Evolutionary conservation across 768 basidiomycete genomes (phyloP).

Genomic region (Bullera alba): DNA sequence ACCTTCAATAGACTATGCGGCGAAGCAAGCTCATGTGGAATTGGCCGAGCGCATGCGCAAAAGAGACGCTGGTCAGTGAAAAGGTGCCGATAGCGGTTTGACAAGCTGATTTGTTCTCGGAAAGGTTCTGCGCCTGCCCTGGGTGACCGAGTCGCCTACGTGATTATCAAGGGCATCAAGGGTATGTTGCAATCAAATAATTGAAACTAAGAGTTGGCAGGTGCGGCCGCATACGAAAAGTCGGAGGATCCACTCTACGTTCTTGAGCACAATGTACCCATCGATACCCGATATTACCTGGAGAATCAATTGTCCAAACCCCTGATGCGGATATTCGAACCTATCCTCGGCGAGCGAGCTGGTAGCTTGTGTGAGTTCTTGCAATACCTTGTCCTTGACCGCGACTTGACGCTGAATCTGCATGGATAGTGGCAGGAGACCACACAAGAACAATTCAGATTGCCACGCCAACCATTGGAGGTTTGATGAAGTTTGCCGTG

Average conservation of each 20-base stretch:
- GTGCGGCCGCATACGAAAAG: conserved; percentile 96
- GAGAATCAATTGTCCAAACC: conserved; percentile 98
- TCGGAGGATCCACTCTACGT: conserved; percentile 97
- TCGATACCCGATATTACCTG: conserved; percentile 95
- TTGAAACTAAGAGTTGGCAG: conserved; percentile 45
- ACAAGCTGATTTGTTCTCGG: conserved; percentile 1
- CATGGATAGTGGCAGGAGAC: conserved; percentile 73
- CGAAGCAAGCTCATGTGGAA: conserved; percentile 94
- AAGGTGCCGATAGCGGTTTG: neutral
- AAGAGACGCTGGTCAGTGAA: conserved; percentile 75
- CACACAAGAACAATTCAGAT: conserved; percentile 94
- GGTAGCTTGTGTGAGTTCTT: conserved; percentile 62
- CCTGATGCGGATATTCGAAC: conserved; percentile 94
- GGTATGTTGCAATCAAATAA: conserved; percentile 49
- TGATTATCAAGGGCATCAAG: conserved; percentile 94
- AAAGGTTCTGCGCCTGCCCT: conserved; percentile 95
- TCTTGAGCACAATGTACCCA: conserved; percentile 93
- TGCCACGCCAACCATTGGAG: conserved; percentile 91
- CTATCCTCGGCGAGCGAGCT: conserved; percentile 89
- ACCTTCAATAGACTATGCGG: conserved; percentile 66
- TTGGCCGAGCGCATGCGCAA: conserved; percentile 91
- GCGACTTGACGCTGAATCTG: conserved; percentile 17
- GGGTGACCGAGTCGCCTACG: conserved; percentile 97
- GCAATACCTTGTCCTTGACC: conserved; percentile 1
- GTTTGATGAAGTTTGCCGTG: conserved; percentile 97